phyloP scores from a whole-genome alignment of 208 protist species.

The Crithidia sp. region DNA sequence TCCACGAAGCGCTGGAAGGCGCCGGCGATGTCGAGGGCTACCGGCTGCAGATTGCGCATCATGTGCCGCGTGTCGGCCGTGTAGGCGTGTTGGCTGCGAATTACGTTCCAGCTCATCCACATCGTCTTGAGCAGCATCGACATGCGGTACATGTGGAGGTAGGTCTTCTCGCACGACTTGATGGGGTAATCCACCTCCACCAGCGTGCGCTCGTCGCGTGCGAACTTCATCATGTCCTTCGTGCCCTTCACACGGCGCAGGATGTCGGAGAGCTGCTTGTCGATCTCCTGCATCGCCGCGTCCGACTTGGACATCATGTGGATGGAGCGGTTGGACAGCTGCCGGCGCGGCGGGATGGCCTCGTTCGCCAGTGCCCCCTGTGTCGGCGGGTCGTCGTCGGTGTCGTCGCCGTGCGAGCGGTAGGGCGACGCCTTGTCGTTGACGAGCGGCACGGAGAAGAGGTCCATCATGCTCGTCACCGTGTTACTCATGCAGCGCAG shows the following conservation, averaged over 20 bases:
- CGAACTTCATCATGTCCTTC: slow-evolving; percentile 80
- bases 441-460: slow-evolving; percentile 64
- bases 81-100: slow-evolving; percentile 70
- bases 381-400: slow-evolving; percentile 6
- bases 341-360: neutral
- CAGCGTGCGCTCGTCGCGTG: slow-evolving; percentile 74
- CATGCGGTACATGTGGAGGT: slow-evolving; percentile 82
- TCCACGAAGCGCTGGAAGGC: slow-evolving; percentile 70
- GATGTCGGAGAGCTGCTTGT: slow-evolving; percentile 52
- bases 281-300: slow-evolving; percentile 53
- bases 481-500: slow-evolving; percentile 60
- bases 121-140: slow-evolving; percentile 78
- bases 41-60: slow-evolving; percentile 64
- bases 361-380: neutral
- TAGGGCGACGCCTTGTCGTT: slow-evolving; percentile 9
- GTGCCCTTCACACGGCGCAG: slow-evolving; percentile 64
- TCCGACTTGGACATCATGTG: slow-evolving; percentile 52
- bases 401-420: neutral
- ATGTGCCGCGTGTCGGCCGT: slow-evolving; percentile 57
- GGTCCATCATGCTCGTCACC: slow-evolving; percentile 54
- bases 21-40: slow-evolving; percentile 61
- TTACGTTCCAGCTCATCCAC: slow-evolving; percentile 84
- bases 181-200: slow-evolving; percentile 76
- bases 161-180: slow-evolving; percentile 67
- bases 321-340: slow-evolving; percentile 58